A percentile compares a stretch with the other conserved stretches of the same genome.
These are phyloP conservation scores for Avena eriantha DNA, from an alignment of 176 grass and related monocot species.

Conservation along the genomic window DNA sequence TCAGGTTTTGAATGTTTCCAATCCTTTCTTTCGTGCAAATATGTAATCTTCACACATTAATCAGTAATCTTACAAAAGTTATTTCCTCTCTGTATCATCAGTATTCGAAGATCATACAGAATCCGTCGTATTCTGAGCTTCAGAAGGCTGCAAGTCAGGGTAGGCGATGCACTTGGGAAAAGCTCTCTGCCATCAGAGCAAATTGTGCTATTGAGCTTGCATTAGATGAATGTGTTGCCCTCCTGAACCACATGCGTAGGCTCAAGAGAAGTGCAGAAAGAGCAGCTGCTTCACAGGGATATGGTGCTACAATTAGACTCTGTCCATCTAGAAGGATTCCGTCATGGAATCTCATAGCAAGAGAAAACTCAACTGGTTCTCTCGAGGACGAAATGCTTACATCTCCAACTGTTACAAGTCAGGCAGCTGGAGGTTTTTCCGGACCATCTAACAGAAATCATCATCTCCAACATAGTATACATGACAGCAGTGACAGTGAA, in stretches of 20 bases:
- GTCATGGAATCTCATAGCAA: conserved; percentile 98
- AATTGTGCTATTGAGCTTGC: conserved; percentile 91
- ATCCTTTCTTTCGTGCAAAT: conserved; percentile 30
- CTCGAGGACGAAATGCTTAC: conserved; percentile 77
- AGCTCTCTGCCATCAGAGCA: conserved; percentile 86
- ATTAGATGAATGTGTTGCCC: conserved; percentile 84
- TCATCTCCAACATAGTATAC: conserved; percentile 45
- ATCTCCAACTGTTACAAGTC: conserved; percentile 48
- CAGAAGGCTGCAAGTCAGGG: conserved; percentile 91
- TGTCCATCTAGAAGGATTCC: conserved; percentile 90
- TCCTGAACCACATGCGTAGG: conserved; percentile 87
- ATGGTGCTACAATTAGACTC: conserved; percentile 60
- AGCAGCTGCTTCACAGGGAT: conserved; percentile 73
- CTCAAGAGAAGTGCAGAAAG: conserved; percentile 81
- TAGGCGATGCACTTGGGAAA: conserved; percentile 89
- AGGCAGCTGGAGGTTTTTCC: conserved; percentile 50
- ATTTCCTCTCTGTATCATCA: conserved; percentile 42
- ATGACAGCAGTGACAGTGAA: conserved; percentile 92
- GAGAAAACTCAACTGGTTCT: conserved; percentile 92
- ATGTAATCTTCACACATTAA: not conserved
- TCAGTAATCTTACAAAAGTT: conserved; percentile 31
- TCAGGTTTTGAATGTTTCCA: conserved; percentile 50
- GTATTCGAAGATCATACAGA: conserved; percentile 98
- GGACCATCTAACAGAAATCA: conserved; percentile 52
- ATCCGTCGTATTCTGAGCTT: conserved; percentile 77